Conservation (phyloP, 2,329 filamentous ascomycete genomes). For the Diplodia sapinea region DNA sequence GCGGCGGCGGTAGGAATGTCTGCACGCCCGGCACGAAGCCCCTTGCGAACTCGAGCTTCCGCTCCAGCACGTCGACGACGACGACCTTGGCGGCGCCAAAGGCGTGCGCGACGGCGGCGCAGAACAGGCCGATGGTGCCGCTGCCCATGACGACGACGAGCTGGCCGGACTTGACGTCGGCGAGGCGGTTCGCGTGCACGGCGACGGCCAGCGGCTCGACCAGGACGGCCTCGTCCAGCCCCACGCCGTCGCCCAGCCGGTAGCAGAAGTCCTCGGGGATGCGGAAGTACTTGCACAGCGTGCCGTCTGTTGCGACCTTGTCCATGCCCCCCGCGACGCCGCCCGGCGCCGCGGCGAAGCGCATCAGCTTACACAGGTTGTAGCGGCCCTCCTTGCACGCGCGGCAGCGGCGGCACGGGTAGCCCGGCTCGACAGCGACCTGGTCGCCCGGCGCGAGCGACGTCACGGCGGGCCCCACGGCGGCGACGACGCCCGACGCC, state of each 20-base stretch:
- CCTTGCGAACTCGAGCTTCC: constrained; percentile 75
- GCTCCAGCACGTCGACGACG: constrained; percentile 77
- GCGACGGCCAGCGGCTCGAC: constrained; percentile 32
- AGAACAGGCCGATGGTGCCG: constrained; percentile 74
- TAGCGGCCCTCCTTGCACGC: constrained; percentile 65
- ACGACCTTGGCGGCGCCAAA: constrained; percentile 80
- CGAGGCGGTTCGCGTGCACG: constrained; percentile 14
- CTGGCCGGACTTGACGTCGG: constrained; percentile 37
- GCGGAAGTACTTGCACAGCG: constrained; percentile 31
- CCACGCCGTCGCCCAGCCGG: constrained; percentile 19
- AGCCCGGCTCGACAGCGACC: constrained; percentile 30
- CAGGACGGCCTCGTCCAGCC: constrained; percentile 32
- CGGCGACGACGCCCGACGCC: constrained; percentile 17
- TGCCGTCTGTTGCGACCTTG: constrained; percentile 22
- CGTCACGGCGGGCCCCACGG: not conserved
- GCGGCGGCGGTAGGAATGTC: constrained; percentile 27
- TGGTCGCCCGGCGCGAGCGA: constrained; percentile 6
- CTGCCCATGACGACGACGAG: constrained; percentile 49
- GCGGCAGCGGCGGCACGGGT: constrained; percentile 30
- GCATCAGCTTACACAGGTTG: constrained; percentile 83
- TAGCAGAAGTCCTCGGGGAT: constrained; percentile 34
- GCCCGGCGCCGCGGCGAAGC: constrained; percentile 79
- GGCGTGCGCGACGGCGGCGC: constrained; percentile 77
- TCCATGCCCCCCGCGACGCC: not conserved
- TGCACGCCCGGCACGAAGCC: constrained; percentile 61